Percentiles rank a stretch among this genome's conserved stretches.
These are phyloP conservation scores for Chlorella vulgaris DNA, from an alignment of 139 green algal genomes.

Conservation along the genomic window DNA sequence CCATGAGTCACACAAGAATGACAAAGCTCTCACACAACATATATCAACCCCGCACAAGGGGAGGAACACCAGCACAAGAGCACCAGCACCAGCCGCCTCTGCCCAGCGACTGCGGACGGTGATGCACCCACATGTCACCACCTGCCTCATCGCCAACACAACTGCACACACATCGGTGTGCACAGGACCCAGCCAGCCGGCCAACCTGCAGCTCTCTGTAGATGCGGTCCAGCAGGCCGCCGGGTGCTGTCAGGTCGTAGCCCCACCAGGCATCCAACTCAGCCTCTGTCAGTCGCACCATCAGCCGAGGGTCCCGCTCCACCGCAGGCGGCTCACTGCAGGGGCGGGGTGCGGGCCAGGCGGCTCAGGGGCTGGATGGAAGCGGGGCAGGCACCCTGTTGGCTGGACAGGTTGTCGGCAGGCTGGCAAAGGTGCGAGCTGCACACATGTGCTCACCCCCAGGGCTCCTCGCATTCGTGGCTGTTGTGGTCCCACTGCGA, in stretches of 20 bases:
- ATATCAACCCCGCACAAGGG: too few species aligned
- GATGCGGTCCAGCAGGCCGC: conserved; percentile 56
- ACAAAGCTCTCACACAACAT: too few species aligned
- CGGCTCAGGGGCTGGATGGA: not conserved
- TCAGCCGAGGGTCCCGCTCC: conserved; percentile 23
- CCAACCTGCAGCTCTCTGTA: conserved; percentile 50
- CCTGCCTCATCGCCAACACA: not conserved
- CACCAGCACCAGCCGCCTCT: too few species aligned
- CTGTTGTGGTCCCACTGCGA: not conserved
- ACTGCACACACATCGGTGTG: not conserved
- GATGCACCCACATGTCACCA: not conserved
- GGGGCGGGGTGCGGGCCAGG: not conserved
- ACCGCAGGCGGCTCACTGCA: conserved; percentile 17
- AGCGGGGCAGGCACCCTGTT: too few species aligned
- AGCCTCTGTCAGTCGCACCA: conserved; percentile 4
- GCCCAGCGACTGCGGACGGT: too few species aligned
- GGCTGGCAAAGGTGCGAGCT: not conserved
- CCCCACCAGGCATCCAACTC: conserved; percentile 69
- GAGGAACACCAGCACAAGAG: too few species aligned
- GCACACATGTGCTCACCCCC: not conserved
- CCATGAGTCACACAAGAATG: too few species aligned
- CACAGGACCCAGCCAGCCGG: not conserved
- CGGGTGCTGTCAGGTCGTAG: conserved; percentile 53
- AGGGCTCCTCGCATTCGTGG: not conserved
- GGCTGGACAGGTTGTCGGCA: too few species aligned